Evolutionary conservation across 495 filamentous ascomycete species (phyloP).

Genomic region (Talaromyces borbonicus): DNA sequence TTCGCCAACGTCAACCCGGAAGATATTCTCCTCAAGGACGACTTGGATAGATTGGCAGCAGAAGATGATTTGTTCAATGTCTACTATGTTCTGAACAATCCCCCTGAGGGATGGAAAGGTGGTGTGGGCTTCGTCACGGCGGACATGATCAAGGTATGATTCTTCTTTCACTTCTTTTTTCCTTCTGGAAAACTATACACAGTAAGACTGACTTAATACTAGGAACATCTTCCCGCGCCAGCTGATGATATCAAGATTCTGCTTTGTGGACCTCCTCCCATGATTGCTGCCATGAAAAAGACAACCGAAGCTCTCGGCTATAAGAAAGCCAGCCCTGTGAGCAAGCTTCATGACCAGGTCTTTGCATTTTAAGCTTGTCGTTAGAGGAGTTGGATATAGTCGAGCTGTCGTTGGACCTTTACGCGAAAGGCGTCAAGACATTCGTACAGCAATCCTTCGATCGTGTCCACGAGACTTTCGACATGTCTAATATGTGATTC

Average conservation of each 20-base stretch:
- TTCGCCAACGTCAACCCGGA: constrained; percentile 92
- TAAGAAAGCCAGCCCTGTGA: constrained; percentile 82
- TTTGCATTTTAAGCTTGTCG: constrained; percentile 73
- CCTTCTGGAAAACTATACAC: constrained; percentile 13
- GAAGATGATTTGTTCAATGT: constrained; percentile 74
- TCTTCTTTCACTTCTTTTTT: no score
- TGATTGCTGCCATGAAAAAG: constrained; percentile 98
- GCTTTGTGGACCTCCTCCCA: constrained; percentile 93
- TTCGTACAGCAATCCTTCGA: no score
- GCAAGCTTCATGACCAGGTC: constrained; percentile 95
- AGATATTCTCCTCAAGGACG: constrained; percentile 87
- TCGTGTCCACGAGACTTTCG: no score
- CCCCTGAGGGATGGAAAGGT: constrained; percentile 79
- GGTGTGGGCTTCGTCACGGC: constrained; percentile 88
- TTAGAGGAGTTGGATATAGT: constrained; percentile 4
- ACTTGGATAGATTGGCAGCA: constrained; percentile 67
- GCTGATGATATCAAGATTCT: constrained; percentile 86
- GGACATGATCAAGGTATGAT: constrained; percentile 90
- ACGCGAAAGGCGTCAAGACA: no score
- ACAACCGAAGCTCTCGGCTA: constrained; percentile 79
- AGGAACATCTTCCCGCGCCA: constrained; percentile 75
- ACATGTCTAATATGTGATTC: no score
- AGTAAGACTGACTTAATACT: constrained; percentile 9
- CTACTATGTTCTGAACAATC: constrained; percentile 94
- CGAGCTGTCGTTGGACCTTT: no score